Base-by-base conservation (phyloP, 441 rosid genomes). In the Populus tomentosa region DNA sequence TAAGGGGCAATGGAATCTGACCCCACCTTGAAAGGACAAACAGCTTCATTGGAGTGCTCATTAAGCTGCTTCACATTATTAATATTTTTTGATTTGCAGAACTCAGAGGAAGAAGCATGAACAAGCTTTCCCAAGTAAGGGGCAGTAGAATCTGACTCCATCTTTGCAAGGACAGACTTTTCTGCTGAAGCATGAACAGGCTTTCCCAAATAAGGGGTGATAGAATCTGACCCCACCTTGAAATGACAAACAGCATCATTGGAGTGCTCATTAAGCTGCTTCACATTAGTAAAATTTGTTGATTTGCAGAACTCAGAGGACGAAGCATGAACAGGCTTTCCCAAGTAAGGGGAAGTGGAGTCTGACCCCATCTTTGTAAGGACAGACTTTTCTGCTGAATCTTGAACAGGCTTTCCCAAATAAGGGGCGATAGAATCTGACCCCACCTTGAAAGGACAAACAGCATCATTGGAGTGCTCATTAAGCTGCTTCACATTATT, bases 61-160 rank as follows among this genome's bases (percentile, higher is more conserved):
- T 63, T 73, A 76, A 71, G 80, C 80, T 77, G 90, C 83, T 84
- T 90, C 74, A 21, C 78, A 79, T 78, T 82, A 82, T 77, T 80
- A 65, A n/a, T 72, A 75, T 77, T 56, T 72, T 85, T 50, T 75
- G 81, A 88, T 71, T 81, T 85, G 85, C 65, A 59, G 61, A 78
- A 83, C 78, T 85, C 88, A 70, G 84, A 77, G 71, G 82, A 72
- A 80, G 32, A 30, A 30, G 32, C 32, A 30, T 76, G 84, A 74
- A 97, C 33, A 92, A 94, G 92, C 87, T 78, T 70, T 88, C 50
- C 90, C 92, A 86, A 87, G 92, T 83, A 90, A 95, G 33, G 99
- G 98, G 70, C 93, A 84, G 75, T 42, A 5, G 53, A 42, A 4
- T 42, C 53, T 11, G 87, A 86, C 63, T 87, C 81, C 74, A 74